A percentile compares a stretch with the other conserved stretches of the same genome.
These are phyloP conservation scores for Ogataea methylovora DNA, from an alignment of 805 yeast genomes.

Conservation along the genomic window DNA sequence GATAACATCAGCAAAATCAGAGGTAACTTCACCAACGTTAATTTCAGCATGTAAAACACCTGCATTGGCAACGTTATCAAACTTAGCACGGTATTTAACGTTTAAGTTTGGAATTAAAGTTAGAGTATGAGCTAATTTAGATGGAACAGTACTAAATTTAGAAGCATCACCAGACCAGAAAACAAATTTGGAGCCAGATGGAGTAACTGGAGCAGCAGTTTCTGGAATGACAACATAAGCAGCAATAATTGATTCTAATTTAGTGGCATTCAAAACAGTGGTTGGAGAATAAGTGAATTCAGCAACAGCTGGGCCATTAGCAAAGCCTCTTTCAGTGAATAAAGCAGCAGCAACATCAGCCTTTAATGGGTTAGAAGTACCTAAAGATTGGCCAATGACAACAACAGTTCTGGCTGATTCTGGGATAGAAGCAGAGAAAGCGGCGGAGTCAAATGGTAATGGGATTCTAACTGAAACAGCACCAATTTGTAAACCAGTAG, in stretches of 20 bases:
- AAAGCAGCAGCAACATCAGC: constrained; percentile 69
- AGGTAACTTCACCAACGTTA: constrained; percentile 21
- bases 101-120: constrained; percentile 51
- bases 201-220: not conserved
- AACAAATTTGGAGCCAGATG: constrained; percentile 35
- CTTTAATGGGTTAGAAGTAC: constrained; percentile 39
- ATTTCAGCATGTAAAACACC: constrained; percentile 72
- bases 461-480: constrained; percentile 70
- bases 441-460: constrained; percentile 63
- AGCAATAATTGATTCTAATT: constrained; percentile 40
- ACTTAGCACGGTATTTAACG: constrained; percentile 54
- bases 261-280: constrained; percentile 49
- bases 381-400: constrained; percentile 52
- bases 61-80: constrained; percentile 64
- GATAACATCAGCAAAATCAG: constrained; percentile 56
- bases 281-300: constrained; percentile 46
- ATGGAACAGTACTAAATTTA: constrained; percentile 45
- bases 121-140: constrained; percentile 59
- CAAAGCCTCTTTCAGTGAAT: constrained; percentile 39
- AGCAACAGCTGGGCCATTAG: constrained; percentile 31
- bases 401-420: constrained; percentile 48
- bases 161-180: constrained; percentile 69
- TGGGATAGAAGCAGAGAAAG: constrained; percentile 57
- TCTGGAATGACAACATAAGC: constrained; percentile 30
- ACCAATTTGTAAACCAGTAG: constrained; percentile 40